Conservation (phyloP, 129 eudicot species). For the Lactuca sativa region DNA sequence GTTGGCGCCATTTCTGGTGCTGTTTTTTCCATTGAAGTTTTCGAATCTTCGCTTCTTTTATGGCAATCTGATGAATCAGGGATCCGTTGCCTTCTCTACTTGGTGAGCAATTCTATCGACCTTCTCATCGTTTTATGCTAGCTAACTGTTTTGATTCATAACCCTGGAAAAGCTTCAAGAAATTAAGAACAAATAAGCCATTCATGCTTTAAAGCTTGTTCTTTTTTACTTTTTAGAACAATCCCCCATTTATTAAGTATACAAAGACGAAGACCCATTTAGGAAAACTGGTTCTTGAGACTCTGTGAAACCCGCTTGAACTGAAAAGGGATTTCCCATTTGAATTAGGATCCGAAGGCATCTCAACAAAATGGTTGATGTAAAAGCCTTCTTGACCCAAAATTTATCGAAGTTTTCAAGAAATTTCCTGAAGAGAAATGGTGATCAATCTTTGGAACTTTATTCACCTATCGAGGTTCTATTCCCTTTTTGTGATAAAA, state of each 20-base stretch:
- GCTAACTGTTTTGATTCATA: neutral
- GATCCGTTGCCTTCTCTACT: slow-evolving; percentile 79
- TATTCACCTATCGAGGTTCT: neutral
- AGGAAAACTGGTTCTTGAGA: neutral
- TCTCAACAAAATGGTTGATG: slow-evolving; percentile 34
- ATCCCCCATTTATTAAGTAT: slow-evolving; percentile 4
- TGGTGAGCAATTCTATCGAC: slow-evolving; percentile 50
- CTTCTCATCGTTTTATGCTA: neutral
- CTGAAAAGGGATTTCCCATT: slow-evolving; percentile 9
- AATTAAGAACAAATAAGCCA: neutral
- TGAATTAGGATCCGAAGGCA: slow-evolving; percentile 36
- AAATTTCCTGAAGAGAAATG: slow-evolving; percentile 20
- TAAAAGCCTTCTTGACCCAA: slow-evolving; percentile 28
- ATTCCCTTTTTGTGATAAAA: neutral
- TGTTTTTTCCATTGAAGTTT: slow-evolving; percentile 96
- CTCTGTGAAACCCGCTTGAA: neutral
- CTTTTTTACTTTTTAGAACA: slow-evolving; percentile 5
- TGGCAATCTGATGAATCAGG: slow-evolving; percentile 99
- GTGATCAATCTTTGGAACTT: slow-evolving; percentile 16
- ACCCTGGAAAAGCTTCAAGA: neutral
- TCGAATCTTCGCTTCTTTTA: slow-evolving; percentile 79
- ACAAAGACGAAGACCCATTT: slow-evolving; percentile 7
- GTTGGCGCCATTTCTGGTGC: slow-evolving; percentile 99
- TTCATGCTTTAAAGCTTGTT: neutral
- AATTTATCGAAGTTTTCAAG: slow-evolving; percentile 27